Evolutionary conservation across 2,329 filamentous ascomycete genomes (phyloP).

Genomic region (Hymenoscyphus occultus): DNA sequence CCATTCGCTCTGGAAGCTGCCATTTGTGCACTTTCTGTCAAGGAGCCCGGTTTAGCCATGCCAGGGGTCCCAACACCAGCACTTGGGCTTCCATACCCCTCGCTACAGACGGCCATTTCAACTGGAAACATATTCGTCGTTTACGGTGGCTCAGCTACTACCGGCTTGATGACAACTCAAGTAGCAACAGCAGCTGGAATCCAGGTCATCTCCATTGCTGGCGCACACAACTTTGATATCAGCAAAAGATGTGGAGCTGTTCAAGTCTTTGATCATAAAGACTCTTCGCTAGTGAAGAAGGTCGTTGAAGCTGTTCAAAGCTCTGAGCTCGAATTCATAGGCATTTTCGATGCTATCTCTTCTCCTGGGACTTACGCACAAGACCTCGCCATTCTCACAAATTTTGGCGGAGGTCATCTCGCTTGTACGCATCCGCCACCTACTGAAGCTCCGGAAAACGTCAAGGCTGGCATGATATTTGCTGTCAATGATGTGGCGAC

Average conservation of each 20-base stretch:
- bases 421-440: constrained; percentile 39
- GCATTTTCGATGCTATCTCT: constrained; percentile 40
- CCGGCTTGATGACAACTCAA: constrained; percentile 47
- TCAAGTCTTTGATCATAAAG: constrained; percentile 30
- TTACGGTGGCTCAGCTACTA: constrained; percentile 51
- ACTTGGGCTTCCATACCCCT: constrained; percentile 26
- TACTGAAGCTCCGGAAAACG: constrained; percentile 29
- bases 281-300: constrained; percentile 25
- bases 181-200: constrained; percentile 44
- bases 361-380: constrained; percentile 30
- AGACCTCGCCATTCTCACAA: constrained; percentile 34
- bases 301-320: constrained; percentile 25
- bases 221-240: constrained; percentile 29
- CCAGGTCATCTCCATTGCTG: constrained; percentile 44
- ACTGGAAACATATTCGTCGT: constrained; percentile 38
- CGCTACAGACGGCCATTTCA: constrained; percentile 23
- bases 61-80: not conserved
- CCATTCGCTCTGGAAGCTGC: constrained; percentile 35
- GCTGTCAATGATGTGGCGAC: constrained; percentile 29
- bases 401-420: constrained; percentile 37
- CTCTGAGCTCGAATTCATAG: constrained; percentile 20
- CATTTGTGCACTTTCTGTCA: constrained; percentile 31
- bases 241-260: constrained; percentile 24
- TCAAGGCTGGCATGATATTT: constrained; percentile 34
- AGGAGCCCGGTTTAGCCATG: constrained; percentile 4